Evolutionary conservation across 164 flowering plant genomes (phyloP).

Genomic region (Magnolia kwangsiensis): DNA sequence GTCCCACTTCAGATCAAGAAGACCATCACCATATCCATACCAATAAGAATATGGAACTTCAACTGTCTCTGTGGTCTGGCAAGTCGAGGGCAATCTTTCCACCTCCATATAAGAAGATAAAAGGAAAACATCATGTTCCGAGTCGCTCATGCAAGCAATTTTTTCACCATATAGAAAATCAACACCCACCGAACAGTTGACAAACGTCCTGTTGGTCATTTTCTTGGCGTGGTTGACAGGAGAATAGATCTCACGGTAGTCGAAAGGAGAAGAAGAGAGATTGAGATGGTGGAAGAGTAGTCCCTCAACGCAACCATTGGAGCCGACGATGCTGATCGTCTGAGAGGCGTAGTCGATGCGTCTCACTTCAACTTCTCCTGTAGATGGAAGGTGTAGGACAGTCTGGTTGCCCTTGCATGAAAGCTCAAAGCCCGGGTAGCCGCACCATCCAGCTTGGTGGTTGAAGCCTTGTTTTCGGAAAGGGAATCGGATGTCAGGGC

Average conservation of each 20-base stretch:
- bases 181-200: background rate
- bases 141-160: background rate
- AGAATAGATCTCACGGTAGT: background rate
- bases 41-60: background rate
- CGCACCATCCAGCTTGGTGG: background rate
- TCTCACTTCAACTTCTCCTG: background rate
- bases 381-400: background rate
- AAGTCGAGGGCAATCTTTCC: background rate
- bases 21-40: no score
- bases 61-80: background rate
- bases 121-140: background rate
- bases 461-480: background rate
- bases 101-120: accelerated
- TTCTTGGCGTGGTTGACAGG: background rate
- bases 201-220: background rate
- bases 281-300: background rate
- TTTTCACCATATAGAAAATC: background rate
- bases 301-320: background rate
- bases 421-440: background rate
- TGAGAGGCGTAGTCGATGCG: background rate
- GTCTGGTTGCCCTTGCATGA: background rate
- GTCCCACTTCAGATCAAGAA: background rate
- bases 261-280: constrained; percentile 2
- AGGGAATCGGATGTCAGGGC: background rate
- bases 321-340: background rate